Conservation (phyloP, 768 basidiomycete species). For the Phanerochaete carnosa region DNA sequence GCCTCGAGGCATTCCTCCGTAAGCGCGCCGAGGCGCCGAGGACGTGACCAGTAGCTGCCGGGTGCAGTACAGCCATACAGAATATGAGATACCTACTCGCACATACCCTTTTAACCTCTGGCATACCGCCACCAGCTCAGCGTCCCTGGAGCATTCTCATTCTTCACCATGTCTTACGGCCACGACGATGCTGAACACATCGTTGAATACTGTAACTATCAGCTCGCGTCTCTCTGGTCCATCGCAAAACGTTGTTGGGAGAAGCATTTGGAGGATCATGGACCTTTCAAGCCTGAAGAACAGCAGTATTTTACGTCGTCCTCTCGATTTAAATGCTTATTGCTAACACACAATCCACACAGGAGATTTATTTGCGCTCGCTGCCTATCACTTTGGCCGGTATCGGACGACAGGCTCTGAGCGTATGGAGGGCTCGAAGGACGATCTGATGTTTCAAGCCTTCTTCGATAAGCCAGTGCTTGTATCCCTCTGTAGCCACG, state of each 20-base stretch:
- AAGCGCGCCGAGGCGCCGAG: too few species aligned
- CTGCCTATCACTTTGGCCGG: conserved; percentile 13
- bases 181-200: conserved; percentile 19
- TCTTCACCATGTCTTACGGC: conserved; percentile 16
- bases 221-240: conserved; percentile 15
- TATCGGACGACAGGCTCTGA: conserved; percentile 4
- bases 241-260: conserved; percentile 14
- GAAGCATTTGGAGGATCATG: conserved; percentile 9
- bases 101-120: too few species aligned
- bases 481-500: conserved; percentile 29
- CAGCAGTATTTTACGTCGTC: conserved; percentile 6
- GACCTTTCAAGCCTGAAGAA: conserved; percentile 5
- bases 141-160: too few species aligned
- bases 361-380: conserved; percentile 14
- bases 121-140: too few species aligned
- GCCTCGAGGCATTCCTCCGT: too few species aligned
- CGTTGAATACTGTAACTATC: conserved; percentile 16
- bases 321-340: neutral
- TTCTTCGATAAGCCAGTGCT: conserved; percentile 19
- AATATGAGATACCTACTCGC: too few species aligned
- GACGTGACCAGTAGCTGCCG: too few species aligned
- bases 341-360: neutral
- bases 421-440: neutral
- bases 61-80: too few species aligned
- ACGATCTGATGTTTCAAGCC: conserved; percentile 15